A percentile compares a stretch with the other conserved stretches of the same genome.
phyloP scores from a whole-genome alignment of 768 basidiomycete genomes.

The Vishniacozyma victoriae region DNA sequence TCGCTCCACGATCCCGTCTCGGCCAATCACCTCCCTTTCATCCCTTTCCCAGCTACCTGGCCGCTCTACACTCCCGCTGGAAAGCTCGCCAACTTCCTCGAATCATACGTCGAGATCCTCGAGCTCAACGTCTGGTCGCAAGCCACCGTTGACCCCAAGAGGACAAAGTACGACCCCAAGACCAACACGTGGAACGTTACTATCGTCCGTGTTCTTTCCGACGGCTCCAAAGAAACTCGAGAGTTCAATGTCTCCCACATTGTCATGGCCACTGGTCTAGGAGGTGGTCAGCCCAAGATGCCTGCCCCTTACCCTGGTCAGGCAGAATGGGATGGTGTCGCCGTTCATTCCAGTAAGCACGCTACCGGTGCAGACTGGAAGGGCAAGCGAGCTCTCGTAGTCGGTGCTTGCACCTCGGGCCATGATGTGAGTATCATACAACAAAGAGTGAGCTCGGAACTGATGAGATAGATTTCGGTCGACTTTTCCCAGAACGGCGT shows the following conservation, averaged over 20 bases:
- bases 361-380: slow-evolving; percentile 30
- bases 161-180: slow-evolving; percentile 24
- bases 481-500: slow-evolving; percentile 37
- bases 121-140: slow-evolving; percentile 62
- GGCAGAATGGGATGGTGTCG: slow-evolving; percentile 22
- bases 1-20: slow-evolving; percentile 39
- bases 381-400: slow-evolving; percentile 35
- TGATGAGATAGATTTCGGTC: slow-evolving; percentile 19
- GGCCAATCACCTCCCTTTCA: slow-evolving; percentile 52
- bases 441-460: no score
- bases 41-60: slow-evolving; percentile 54
- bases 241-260: slow-evolving; percentile 50
- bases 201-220: slow-evolving; percentile 12
- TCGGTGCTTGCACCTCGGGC: slow-evolving; percentile 33
- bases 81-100: slow-evolving; percentile 65
- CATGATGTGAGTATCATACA: slow-evolving; percentile 25
- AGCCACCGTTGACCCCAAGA: slow-evolving; percentile 23
- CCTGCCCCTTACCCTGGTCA: slow-evolving; percentile 46
- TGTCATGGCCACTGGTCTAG: slow-evolving; percentile 57
- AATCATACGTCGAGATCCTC: slow-evolving; percentile 57
- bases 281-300: slow-evolving; percentile 51
- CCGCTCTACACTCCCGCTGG: slow-evolving; percentile 49
- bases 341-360: slow-evolving; percentile 32
- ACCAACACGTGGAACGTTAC: slow-evolving; percentile 47
- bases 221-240: slow-evolving; percentile 37